phyloP scores from a whole-genome alignment of 2,329 filamentous ascomycete species.

The Amylocarpus encephaloides region DNA sequence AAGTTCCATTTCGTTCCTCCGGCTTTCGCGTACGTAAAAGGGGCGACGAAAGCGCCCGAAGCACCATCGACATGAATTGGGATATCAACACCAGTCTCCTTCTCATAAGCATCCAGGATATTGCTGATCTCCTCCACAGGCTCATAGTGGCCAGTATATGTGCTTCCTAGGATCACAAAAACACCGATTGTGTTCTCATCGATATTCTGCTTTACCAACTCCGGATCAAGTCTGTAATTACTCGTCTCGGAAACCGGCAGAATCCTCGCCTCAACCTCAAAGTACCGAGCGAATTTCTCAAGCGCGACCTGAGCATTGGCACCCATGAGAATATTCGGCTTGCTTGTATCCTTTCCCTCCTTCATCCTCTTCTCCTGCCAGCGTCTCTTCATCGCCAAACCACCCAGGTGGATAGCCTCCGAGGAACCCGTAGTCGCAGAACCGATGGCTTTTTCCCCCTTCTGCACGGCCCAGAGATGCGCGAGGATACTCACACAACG shows the following conservation, averaged over 20 bases:
- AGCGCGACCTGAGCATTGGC: conserved; percentile 67
- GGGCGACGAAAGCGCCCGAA: conserved; percentile 55
- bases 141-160: conserved; percentile 70
- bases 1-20: conserved; percentile 58
- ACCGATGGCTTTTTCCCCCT: conserved; percentile 58
- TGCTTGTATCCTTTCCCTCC: conserved; percentile 54
- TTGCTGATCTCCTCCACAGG: conserved; percentile 62
- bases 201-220: conserved; percentile 57
- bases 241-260: conserved; percentile 56
- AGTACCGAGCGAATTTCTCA: conserved; percentile 68
- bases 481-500: conserved; percentile 65
- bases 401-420: conserved; percentile 65
- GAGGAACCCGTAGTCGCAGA: conserved; percentile 65
- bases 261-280: conserved; percentile 64
- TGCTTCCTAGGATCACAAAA: conserved; percentile 65
- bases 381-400: conserved; percentile 66
- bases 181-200: conserved; percentile 75
- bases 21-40: conserved; percentile 50
- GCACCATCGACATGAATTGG: conserved; percentile 63
- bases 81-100: conserved; percentile 55
- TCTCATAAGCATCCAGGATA: conserved; percentile 57
- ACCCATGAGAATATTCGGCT: conserved; percentile 70
- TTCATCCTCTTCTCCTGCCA: conserved; percentile 60
- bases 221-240: conserved; percentile 55
- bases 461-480: conserved; percentile 57